These are phyloP conservation scores for Kregervanrija delftensis DNA, from an alignment of 805 yeast species.

Conservation along the genomic window DNA sequence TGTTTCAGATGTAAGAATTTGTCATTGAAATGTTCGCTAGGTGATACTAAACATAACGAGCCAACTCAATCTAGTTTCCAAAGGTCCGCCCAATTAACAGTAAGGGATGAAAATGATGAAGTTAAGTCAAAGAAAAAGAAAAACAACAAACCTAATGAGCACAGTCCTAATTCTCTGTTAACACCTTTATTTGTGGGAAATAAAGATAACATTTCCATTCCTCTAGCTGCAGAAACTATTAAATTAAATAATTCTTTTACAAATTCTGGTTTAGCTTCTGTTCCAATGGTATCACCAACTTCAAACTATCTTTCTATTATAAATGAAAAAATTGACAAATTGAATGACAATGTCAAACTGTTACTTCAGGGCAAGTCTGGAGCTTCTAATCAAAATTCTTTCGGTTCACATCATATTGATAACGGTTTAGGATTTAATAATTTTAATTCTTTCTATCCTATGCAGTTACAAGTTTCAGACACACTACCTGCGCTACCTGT, in stretches of 20 bases:
- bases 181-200: not conserved
- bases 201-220: not conserved
- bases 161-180: too few relatives aligned
- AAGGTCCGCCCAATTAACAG: constrained; percentile 4
- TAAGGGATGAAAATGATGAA: constrained; percentile 2
- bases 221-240: not conserved
- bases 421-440: too few relatives aligned
- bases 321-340: constrained; percentile 4
- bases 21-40: constrained; percentile 16
- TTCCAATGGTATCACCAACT: not conserved
- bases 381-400: too few relatives aligned
- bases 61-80: constrained; percentile 9
- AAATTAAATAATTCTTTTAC: not conserved
- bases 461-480: too few relatives aligned
- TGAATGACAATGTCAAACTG: not conserved
- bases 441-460: too few relatives aligned
- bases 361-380: too few relatives aligned
- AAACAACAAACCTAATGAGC: not conserved
- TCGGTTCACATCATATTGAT: too few relatives aligned
- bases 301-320: not conserved
- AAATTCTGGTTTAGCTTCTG: not conserved
- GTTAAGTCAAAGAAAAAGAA: not conserved
- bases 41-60: constrained; percentile 5
- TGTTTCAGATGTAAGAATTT: constrained; percentile 24
- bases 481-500: too few relatives aligned